Evolutionary conservation across 352 stramenopile genomes (phyloP).

Genomic region (Phytophthora sansomeana): DNA sequence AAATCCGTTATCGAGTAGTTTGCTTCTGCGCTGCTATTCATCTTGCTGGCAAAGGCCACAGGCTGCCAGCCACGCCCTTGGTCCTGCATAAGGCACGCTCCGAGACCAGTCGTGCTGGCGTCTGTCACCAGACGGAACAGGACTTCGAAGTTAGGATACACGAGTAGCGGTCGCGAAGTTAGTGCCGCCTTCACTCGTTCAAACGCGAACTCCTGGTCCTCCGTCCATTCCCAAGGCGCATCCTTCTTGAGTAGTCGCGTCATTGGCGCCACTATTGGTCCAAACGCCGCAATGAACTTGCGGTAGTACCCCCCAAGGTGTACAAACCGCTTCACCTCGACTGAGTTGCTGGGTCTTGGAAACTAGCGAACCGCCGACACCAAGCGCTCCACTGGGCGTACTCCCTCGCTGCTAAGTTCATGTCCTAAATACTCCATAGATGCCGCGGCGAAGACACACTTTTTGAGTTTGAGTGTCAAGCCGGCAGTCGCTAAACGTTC

Average conservation of each 20-base stretch:
- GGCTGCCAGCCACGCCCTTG: too few relatives aligned
- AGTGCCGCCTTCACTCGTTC: conserved; percentile 21
- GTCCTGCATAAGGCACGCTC: too few relatives aligned
- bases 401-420: conserved; percentile 11
- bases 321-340: conserved; percentile 23
- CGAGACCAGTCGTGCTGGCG: too few relatives aligned
- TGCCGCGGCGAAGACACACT: conserved; percentile 17
- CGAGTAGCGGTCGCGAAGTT: conserved; percentile 6
- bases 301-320: conserved; percentile 32
- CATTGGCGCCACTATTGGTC: conserved; percentile 1
- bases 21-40: too few relatives aligned
- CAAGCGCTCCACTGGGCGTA: conserved; percentile 8
- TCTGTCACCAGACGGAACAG: too few relatives aligned
- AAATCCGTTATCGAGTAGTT: too few relatives aligned
- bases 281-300: conserved; percentile 28
- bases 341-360: conserved; percentile 8
- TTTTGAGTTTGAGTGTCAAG: conserved; percentile 21
- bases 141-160: conserved; percentile 38
- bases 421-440: conserved; percentile 31
- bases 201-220: conserved; percentile 23
- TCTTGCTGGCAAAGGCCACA: too few relatives aligned
- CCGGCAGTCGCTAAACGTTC: conserved; percentile 11
- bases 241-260: conserved; percentile 30
- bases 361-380: conserved; percentile 3
- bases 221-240: conserved; percentile 21